Evolutionary conservation across 2,329 filamentous ascomycete species (phyloP), one percentile per base, ranked within the genome.

Genomic region (Diplodia scrobiculata): DNA sequence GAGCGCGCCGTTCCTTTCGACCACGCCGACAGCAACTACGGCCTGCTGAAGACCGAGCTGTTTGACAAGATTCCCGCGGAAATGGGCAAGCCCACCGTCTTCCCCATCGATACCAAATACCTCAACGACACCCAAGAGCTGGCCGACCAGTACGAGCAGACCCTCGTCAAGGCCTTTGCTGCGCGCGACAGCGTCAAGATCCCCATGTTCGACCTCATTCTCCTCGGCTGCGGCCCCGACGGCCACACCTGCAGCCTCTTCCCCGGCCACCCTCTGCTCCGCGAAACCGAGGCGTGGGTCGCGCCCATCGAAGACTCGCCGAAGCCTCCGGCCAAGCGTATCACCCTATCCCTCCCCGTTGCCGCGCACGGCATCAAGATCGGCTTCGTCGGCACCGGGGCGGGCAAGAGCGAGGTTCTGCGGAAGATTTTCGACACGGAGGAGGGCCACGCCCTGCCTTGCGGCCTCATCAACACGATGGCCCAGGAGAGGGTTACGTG

Each of bases 221-320:
- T 99, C 50, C 87, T 99, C 50, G 95, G 95, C 73, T 96, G 91
- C 77, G 95, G 95, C 0, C 94, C 95, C 14, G 95, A 98, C 78
- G 95, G 95, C 63, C 95, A 99, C 82, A 98, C 95, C 38, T 98
- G 95, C 87, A 95, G 90, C 72, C 83, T 99, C 63, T 99, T 99
- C 83, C 95, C 95, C 5, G 90, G 89, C 65, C 94, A 97, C 76
- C 86, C 89, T 67, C 85, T 98, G 64, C 85, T 98, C 71, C 88
- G 92, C 70, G 94, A 98, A 81, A 86, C 86, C 41, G 89, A 88
- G 73, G 92, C 94, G 64, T 99, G 95, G 95, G 92, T 98, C 51
- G 89, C 93, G 14, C 87, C 92, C 53, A 96, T 97, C 74, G 88
- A 90, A 73, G 91, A 98, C 81, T 96, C 92, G 51, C 95, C 95